phyloP scores from a whole-genome alignment of 257 asterid genomes.

The Lithospermum erythrorhizon region DNA sequence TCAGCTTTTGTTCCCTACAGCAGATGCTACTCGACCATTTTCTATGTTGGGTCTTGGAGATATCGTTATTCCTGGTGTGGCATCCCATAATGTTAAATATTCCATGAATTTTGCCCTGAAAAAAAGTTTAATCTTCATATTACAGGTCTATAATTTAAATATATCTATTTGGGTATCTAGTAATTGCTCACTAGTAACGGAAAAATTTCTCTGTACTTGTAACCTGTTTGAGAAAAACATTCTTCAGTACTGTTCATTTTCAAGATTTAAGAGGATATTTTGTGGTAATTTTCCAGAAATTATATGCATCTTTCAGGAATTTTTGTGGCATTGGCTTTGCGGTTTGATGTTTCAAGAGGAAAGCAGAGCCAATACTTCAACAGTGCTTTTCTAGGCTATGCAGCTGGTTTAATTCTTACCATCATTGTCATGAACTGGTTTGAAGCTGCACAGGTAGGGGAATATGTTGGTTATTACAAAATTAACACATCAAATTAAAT shows the following conservation, averaged over 20 bases:
- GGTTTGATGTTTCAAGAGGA: constrained; percentile 91
- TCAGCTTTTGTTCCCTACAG: constrained; percentile 94
- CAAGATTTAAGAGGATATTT: background rate
- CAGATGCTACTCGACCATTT: constrained; percentile 76
- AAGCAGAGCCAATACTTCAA: constrained; percentile 64
- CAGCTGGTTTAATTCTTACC: constrained; percentile 58
- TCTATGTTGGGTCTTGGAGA: constrained; percentile 99
- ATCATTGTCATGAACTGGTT: constrained; percentile 95
- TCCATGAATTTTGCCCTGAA: background rate
- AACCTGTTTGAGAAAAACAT: background rate
- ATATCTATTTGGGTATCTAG: too few relatives aligned
- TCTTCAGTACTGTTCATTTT: background rate
- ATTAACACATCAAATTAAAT: background rate
- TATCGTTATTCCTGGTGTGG: constrained; percentile 86
- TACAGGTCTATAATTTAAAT: background rate
- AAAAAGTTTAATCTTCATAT: background rate
- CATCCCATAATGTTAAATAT: background rate
- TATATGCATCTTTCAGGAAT: constrained; percentile 47
- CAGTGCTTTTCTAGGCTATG: constrained; percentile 84
- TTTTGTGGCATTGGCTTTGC: constrained; percentile 88
- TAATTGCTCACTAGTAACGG: too few relatives aligned
- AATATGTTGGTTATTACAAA: background rate
- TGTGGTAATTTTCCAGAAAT: too few relatives aligned
- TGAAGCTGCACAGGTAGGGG: constrained; percentile 90
- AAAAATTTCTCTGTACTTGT: too few relatives aligned